phyloP scores from a whole-genome alignment of 2,329 filamentous ascomycete species.

The Aspergillus costaricaensis region DNA sequence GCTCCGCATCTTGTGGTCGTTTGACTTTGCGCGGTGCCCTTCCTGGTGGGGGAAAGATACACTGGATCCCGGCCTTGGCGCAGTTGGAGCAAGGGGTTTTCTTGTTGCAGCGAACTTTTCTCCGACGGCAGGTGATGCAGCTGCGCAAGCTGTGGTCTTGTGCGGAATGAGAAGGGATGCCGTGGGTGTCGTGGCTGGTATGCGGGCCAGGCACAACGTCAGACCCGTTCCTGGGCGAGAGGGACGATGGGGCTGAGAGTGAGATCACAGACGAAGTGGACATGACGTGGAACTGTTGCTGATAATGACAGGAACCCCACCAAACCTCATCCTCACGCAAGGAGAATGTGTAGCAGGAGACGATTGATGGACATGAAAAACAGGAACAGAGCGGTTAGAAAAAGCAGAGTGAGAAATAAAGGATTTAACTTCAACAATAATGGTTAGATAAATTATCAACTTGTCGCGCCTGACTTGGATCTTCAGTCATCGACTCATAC shows the following conservation, averaged over 20 bases:
- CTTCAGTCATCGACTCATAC: conserved; percentile 24
- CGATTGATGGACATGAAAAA: background rate
- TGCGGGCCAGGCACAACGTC: conserved; percentile 9
- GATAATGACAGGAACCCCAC: conserved; percentile 3
- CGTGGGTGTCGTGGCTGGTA: background rate
- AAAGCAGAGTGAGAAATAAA: background rate
- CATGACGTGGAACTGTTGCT: conserved; percentile 17
- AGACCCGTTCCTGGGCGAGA: conserved; percentile 3
- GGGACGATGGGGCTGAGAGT: conserved; percentile 4
- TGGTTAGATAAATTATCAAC: conserved; percentile 1
- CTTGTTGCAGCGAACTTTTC: conserved; percentile 54
- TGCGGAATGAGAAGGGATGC: conserved; percentile 7
- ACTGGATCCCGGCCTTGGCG: conserved; percentile 56
- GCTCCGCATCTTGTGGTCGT: conserved; percentile 61
- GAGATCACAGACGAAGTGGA: conserved; percentile 12
- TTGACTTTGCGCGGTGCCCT: conserved; percentile 61
- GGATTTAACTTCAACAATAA: background rate
- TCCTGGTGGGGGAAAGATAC: conserved; percentile 63
- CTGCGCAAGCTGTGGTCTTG: conserved; percentile 40
- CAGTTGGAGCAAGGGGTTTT: conserved; percentile 52
- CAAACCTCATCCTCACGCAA: conserved; percentile 16
- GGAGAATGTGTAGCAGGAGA: background rate
- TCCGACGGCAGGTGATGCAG: conserved; percentile 50
- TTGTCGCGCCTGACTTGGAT: conserved; percentile 3
- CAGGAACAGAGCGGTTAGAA: too few species aligned